These are phyloP conservation scores for Kickxella alabastrina DNA, from an alignment of 192 early-diverging fungal genomes.

Conservation along the genomic window DNA sequence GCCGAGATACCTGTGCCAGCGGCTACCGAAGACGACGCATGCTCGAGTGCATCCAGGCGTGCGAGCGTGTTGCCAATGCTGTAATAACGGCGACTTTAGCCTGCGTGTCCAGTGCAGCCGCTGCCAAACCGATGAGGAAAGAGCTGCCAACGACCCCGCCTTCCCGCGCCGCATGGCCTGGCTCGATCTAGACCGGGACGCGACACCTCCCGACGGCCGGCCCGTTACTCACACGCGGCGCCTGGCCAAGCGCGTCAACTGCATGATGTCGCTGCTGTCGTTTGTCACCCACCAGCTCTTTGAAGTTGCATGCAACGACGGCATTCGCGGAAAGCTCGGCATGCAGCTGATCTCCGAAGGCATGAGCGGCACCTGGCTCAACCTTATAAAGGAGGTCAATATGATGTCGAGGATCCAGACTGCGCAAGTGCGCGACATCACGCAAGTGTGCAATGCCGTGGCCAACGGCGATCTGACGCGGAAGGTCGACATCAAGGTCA, in stretches of 20 bases:
- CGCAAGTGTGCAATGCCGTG: constrained; percentile 60
- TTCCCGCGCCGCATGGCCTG: too few species aligned
- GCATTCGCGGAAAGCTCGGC: constrained; percentile 63
- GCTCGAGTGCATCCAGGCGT: constrained; percentile 48
- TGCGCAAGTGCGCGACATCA: constrained; percentile 63
- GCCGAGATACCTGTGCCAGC: constrained; percentile 23
- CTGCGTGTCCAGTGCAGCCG: constrained; percentile 45
- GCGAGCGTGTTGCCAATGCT: constrained; percentile 47
- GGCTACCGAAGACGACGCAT: constrained; percentile 33
- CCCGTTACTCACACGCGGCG: constrained; percentile 38
- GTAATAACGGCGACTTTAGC: constrained; percentile 47
- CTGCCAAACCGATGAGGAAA: constrained; percentile 22
- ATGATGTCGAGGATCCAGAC: constrained; percentile 60
- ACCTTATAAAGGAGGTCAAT: constrained; percentile 64
- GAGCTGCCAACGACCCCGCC: background rate
- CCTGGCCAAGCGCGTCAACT: constrained; percentile 48
- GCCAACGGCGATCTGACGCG: constrained; percentile 57
- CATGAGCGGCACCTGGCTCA: constrained; percentile 62
- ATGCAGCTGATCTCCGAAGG: constrained; percentile 60
- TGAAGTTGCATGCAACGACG: constrained; percentile 67
- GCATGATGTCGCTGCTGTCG: constrained; percentile 47
- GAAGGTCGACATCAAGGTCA: constrained; percentile 56
- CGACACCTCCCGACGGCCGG: constrained; percentile 29
- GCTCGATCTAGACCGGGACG: too few species aligned
- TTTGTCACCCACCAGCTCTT: constrained; percentile 57